Percentiles rank a stretch among this genome's conserved stretches.
phyloP scores from a whole-genome alignment of 805 yeast genomes.

The Yamadazyma sp. region DNA sequence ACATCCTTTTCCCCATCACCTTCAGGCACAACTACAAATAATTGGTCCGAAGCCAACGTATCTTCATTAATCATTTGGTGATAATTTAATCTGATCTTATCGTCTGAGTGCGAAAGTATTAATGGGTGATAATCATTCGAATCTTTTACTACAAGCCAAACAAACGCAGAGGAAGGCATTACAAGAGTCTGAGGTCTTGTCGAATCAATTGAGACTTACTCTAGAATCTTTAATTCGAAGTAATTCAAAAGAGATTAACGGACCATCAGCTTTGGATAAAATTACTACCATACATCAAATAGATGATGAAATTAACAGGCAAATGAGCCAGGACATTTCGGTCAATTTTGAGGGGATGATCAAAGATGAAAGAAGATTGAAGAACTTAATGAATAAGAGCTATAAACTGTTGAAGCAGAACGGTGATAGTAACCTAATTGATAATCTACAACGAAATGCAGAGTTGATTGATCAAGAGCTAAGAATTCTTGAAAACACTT shows the following conservation, averaged over 20 bases:
- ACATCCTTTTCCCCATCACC: neutral
- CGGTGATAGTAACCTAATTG: constrained; percentile 4
- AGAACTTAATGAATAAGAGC: constrained; percentile 16
- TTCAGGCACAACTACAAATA: constrained; percentile 4
- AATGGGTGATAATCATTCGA: constrained; percentile 16
- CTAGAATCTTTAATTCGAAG: constrained; percentile 20
- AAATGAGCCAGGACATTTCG: constrained; percentile 32
- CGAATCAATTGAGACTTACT: constrained; percentile 23
- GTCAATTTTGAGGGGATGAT: constrained; percentile 25
- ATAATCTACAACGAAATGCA: constrained; percentile 38
- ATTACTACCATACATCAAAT: constrained; percentile 40
- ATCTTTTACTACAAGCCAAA: constrained; percentile 32
- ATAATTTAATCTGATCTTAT: no score
- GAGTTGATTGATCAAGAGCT: constrained; percentile 72
- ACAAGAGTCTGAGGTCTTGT: constrained; percentile 22
- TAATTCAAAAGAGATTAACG: constrained; percentile 21
- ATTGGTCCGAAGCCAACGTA: constrained; percentile 1
- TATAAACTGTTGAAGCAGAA: neutral
- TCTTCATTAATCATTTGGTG: neutral
- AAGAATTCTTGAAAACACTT: constrained; percentile 63
- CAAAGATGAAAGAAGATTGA: constrained; percentile 21
- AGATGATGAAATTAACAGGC: constrained; percentile 35
- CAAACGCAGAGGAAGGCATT: constrained; percentile 27
- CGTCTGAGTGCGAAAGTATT: neutral
- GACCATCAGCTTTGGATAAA: constrained; percentile 26